Evolutionary conservation across 2,329 filamentous ascomycete genomes (phyloP), one percentile per base, ranked within the genome.

Genomic region (Chaetothyriales sp.): DNA sequence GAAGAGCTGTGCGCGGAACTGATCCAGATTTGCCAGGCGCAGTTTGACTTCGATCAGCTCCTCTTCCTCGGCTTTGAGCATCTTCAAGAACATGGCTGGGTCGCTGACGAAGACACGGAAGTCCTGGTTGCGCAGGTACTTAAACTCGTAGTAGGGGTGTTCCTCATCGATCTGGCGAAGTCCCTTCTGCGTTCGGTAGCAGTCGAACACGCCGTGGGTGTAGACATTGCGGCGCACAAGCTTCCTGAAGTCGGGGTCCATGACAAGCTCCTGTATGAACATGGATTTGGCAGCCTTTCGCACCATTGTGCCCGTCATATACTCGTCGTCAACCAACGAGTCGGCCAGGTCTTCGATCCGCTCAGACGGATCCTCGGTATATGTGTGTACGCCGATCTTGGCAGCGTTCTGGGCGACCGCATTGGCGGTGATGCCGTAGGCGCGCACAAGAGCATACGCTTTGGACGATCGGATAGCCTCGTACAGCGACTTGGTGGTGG

Each of bases 41-140:
- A 96, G 78, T 59, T 79, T 81, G 50, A 98, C 86, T 53, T 94
- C 86, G 12, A 98, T 77, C 1, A 98, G 73, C 2, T 90, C 89
- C 65, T 98, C 92, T 61, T 92, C 84, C 66, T 98, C 92, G 1
- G 92, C 92, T 65, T 88, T 93, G 66, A 96, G 80, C 92, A 98
- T 98, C 69, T 93, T 90, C 51, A 98, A 71, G 65, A 92, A 98
- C 22, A 95, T 73, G 57, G 95, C 89, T 1, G 92, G 92, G 49
- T 85, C 81, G 49, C 81, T 79, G 2, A 87, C 84, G 53, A 96
- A 78, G 58, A 92, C 84, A 43, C 74, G 73, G 54, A 95, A 84
- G 6, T 86, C 85, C 66, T 95, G 89, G 60, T 92, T 88, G 57
- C 87, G 81, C 18, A 98, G 75, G 61, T 98, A 98, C 67, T 98